phyloP scores from a whole-genome alignment of 2,329 filamentous ascomycete species.

The Cladophialophora immunda region DNA sequence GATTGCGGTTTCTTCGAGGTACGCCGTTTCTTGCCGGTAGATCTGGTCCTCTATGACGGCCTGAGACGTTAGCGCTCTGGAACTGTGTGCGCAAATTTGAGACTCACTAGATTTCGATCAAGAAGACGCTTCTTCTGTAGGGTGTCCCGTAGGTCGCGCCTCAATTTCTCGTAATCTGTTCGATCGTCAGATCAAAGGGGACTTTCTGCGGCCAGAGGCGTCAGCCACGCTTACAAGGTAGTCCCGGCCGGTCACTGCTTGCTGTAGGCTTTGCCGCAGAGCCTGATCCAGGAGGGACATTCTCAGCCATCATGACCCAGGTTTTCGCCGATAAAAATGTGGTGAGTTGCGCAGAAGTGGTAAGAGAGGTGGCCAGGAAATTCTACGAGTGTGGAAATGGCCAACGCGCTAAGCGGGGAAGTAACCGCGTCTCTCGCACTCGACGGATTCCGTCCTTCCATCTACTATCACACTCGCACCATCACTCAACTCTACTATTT shows the following conservation, averaged over 20 bases:
- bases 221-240: slow-evolving; percentile 56
- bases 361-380: background rate
- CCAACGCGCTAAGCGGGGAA: background rate
- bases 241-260: slow-evolving; percentile 49
- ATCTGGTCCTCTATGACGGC: slow-evolving; percentile 79
- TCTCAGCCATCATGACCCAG: slow-evolving; percentile 50
- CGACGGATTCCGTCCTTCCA: background rate
- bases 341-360: background rate
- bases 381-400: background rate
- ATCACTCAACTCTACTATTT: background rate
- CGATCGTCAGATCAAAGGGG: background rate
- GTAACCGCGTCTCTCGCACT: background rate
- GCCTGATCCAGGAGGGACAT: slow-evolving; percentile 46
- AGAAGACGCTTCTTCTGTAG: slow-evolving; percentile 71
- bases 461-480: background rate
- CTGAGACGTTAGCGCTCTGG: slow-evolving; percentile 49
- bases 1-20: slow-evolving; percentile 86
- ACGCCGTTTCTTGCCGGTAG: slow-evolving; percentile 80
- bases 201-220: no score
- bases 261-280: slow-evolving; percentile 34
- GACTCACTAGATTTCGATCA: slow-evolving; percentile 66
- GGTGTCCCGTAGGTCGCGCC: slow-evolving; percentile 72
- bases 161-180: slow-evolving; percentile 72
- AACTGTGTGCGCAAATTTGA: background rate
- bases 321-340: background rate